A percentile compares a stretch with the other conserved stretches of the same genome.
Evolutionary conservation across 2,329 filamentous ascomycete genomes (phyloP).

Genomic region (Fusarium incarnatum): DNA sequence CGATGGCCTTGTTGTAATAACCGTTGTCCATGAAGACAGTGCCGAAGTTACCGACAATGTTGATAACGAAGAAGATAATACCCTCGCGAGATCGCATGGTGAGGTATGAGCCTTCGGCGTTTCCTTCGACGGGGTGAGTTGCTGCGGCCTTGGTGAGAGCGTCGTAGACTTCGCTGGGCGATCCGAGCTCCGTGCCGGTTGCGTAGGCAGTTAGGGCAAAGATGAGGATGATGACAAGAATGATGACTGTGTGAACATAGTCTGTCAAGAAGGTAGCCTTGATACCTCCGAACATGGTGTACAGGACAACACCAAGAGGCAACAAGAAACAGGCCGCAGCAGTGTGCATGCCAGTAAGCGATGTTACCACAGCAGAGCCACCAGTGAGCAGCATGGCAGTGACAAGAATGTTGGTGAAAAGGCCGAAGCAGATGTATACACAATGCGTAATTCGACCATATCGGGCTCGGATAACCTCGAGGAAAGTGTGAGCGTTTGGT

Average conservation of each 20-base stretch:
- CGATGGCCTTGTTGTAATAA: conserved; percentile 95
- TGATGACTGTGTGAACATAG: conserved; percentile 83
- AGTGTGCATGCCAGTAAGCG: conserved; percentile 62
- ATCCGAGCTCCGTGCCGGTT: conserved; percentile 77
- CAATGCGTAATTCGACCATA: conserved; percentile 77
- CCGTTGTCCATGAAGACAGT: conserved; percentile 87
- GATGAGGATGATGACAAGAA: conserved; percentile 85
- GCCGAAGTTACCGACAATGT: conserved; percentile 83
- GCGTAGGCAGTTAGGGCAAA: conserved; percentile 88
- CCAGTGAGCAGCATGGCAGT: conserved; percentile 91
- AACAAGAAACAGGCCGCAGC: conserved; percentile 87
- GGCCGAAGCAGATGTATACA: conserved; percentile 83
- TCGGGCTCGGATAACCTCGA: conserved; percentile 84
- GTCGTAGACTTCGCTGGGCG: conserved; percentile 82
- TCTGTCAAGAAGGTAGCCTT: conserved; percentile 90
- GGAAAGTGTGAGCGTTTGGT: conserved; percentile 86
- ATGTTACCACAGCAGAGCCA: conserved; percentile 69
- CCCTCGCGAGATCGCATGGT: conserved; percentile 81
- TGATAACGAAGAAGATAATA: conserved; percentile 91
- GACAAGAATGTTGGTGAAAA: conserved; percentile 88
- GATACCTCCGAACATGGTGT: conserved; percentile 82
- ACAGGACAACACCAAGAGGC: conserved; percentile 76
- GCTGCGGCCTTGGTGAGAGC: conserved; percentile 75
- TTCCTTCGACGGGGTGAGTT: conserved; percentile 81
- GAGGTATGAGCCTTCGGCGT: conserved; percentile 83